Evolutionary conservation across 331 rosid species (phyloP).

Genomic region (Telfairia occidentalis): DNA sequence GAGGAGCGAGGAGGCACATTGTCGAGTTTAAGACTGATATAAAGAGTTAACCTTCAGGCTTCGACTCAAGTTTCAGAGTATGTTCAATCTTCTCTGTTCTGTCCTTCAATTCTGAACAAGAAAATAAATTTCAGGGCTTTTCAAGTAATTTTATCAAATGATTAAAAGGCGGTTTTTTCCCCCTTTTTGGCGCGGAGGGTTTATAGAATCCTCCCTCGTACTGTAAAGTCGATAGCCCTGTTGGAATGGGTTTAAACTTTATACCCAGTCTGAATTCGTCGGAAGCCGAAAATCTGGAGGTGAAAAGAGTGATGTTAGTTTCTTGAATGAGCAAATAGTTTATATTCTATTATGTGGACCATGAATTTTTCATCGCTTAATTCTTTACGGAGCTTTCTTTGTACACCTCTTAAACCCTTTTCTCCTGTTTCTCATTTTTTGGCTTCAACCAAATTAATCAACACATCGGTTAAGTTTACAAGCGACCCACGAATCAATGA

Average conservation of each 20-base stretch:
- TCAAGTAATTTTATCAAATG: neutral
- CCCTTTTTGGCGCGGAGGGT: neutral
- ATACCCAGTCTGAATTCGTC: neutral
- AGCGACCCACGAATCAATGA: constrained; percentile 11
- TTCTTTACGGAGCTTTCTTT: constrained; percentile 25
- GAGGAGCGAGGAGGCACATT: neutral
- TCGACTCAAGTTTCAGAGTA: neutral
- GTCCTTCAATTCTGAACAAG: neutral
- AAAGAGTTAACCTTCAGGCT: neutral
- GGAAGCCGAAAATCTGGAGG: neutral
- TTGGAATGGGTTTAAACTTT: no score
- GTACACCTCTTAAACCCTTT: constrained; percentile 20
- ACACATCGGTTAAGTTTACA: constrained; percentile 8
- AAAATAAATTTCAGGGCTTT: neutral
- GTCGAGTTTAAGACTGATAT: neutral
- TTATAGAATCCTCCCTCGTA: neutral
- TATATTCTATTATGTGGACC: neutral
- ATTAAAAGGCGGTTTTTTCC: neutral
- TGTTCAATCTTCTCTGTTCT: neutral
- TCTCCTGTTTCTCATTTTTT: constrained; percentile 7
- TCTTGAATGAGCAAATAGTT: neutral
- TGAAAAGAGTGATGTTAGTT: neutral
- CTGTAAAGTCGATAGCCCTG: neutral
- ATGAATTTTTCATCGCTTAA: neutral
- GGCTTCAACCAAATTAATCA: constrained; percentile 11